phyloP scores from a whole-genome alignment of 2,329 filamentous ascomycete species.

The Pseudogymnoascus sp. region DNA sequence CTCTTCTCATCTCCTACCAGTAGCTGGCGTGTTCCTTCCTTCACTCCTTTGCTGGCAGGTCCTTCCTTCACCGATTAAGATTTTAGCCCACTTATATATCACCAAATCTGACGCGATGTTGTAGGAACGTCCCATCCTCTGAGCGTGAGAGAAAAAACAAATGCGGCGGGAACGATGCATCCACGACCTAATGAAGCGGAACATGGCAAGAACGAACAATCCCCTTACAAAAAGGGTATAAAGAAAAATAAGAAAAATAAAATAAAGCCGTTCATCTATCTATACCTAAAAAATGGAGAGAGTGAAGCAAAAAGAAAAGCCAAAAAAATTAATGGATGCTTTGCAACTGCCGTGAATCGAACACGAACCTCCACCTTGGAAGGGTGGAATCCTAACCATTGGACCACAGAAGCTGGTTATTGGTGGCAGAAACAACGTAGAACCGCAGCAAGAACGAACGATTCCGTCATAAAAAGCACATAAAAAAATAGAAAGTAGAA shows the following conservation, averaged over 20 bases:
- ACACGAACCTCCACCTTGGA: constrained; percentile 24
- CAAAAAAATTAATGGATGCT: neutral
- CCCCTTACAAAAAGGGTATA: neutral
- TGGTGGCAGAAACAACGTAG: no score
- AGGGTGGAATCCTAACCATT: constrained; percentile 21
- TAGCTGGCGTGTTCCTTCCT: no score
- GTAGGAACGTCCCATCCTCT: no score
- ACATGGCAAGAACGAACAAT: neutral
- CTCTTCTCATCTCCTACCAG: no score
- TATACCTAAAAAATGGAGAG: neutral
- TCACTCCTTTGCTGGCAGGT: no score
- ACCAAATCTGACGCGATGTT: no score
- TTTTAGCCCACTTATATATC: no score
- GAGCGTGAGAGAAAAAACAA: no score
- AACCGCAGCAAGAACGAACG: no score
- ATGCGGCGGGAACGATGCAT: neutral
- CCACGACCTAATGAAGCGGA: neutral
- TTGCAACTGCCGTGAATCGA: constrained; percentile 18
- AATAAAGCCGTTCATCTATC: neutral
- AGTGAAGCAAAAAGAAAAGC: neutral
- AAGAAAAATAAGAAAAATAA: neutral
- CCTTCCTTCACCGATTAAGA: neutral
- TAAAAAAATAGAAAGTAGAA: no score
- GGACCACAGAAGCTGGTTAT: constrained; percentile 5
- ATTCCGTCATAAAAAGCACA: no score